phyloP scores from a whole-genome alignment of 768 basidiomycete species.

The Sarcodon aspratus region DNA sequence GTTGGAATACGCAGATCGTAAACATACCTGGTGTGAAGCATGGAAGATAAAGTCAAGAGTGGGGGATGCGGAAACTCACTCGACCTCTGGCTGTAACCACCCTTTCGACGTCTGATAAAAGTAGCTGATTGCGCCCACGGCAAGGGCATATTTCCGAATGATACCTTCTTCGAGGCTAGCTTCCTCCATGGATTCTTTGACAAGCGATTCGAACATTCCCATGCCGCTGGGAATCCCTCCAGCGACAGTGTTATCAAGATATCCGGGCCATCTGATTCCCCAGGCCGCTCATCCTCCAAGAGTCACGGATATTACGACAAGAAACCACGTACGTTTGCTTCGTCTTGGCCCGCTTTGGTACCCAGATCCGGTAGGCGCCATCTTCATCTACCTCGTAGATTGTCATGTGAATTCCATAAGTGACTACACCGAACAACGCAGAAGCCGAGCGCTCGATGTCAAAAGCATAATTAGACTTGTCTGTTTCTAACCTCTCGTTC shows the following conservation, averaged over 20 bases:
- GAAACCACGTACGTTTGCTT: constrained; percentile 69
- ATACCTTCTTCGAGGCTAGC: constrained; percentile 67
- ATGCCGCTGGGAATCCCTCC: constrained; percentile 86
- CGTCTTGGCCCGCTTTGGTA: constrained; percentile 72
- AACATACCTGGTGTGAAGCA: constrained; percentile 44
- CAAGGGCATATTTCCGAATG: constrained; percentile 43
- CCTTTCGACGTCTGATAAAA: constrained; percentile 59
- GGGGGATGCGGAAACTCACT: constrained; percentile 34
- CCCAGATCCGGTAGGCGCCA: constrained; percentile 57
- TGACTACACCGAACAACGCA: constrained; percentile 79
- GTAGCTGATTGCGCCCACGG: constrained; percentile 71
- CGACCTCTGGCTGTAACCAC: constrained; percentile 81
- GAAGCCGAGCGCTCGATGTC: constrained; percentile 86
- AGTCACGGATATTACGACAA: neutral
- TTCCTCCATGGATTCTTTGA: constrained; percentile 93
- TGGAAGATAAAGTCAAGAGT: neutral
- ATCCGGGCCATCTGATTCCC: constrained; percentile 60
- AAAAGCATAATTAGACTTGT: constrained; percentile 59
- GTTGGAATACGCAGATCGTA: constrained; percentile 74
- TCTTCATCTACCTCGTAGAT: constrained; percentile 43
- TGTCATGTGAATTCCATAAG: constrained; percentile 89
- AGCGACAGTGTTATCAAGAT: constrained; percentile 83
- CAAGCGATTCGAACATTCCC: constrained; percentile 55
- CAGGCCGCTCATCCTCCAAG: neutral
- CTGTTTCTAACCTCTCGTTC: constrained; percentile 16